Conservation (phyloP, 78 protist species). For the Dictyostelium firmibasis region DNA sequence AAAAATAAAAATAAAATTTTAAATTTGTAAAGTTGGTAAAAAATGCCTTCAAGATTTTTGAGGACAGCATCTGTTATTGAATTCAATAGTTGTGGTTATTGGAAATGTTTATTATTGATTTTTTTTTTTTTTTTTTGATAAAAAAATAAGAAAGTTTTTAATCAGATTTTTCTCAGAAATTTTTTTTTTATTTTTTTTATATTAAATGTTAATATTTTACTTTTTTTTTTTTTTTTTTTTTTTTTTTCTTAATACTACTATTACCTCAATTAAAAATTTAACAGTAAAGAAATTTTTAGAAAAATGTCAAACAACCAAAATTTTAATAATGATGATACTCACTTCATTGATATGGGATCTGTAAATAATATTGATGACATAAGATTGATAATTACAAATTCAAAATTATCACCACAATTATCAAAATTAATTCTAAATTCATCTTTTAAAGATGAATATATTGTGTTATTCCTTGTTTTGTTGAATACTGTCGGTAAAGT, state of each 20-base stretch:
- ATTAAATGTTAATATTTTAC: no score
- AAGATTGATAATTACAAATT: background rate
- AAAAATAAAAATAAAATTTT: background rate
- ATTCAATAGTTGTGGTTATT: no score
- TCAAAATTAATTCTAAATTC: conserved; percentile 33
- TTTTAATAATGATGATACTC: background rate
- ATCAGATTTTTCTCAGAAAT: no score
- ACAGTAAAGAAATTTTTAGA: background rate
- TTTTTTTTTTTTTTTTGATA: no score
- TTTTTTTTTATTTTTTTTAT: background rate
- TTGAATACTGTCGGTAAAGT: conserved; percentile 39
- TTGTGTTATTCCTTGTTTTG: conserved; percentile 21
- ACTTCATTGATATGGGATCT: background rate
- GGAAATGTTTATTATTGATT: no score
- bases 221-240: background rate
- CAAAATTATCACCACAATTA: conserved; percentile 9
- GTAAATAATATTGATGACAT: conserved; percentile 44
- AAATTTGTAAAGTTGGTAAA: no score
- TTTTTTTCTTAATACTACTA: background rate
- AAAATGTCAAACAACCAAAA: background rate
- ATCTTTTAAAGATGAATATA: conserved; percentile 42
- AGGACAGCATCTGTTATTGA: no score
- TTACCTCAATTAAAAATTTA: no score
- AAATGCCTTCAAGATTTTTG: background rate
- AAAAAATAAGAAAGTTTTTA: no score